These are phyloP conservation scores for Mycena belliarum DNA, from an alignment of 768 basidiomycete species.

Conservation along the genomic window DNA sequence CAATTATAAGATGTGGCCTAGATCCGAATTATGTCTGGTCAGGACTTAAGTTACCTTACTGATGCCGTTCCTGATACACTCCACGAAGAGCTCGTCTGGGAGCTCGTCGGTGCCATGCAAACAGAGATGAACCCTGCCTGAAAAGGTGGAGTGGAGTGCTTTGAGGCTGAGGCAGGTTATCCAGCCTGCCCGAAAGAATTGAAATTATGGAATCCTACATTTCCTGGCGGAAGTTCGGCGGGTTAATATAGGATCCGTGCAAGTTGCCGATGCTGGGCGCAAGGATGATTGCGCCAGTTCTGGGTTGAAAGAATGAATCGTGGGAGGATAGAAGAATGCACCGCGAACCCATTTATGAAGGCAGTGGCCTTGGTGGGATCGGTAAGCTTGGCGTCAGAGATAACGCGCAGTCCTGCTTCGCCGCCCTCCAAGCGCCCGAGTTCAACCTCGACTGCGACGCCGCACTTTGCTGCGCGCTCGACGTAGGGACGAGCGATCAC, in stretches of 20 bases:
- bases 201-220: slow-evolving; percentile 32
- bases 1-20: no score
- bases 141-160: slow-evolving; percentile 36
- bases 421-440: slow-evolving; percentile 50
- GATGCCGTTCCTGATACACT: slow-evolving; percentile 47
- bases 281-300: slow-evolving; percentile 45
- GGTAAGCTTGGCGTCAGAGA: slow-evolving; percentile 49
- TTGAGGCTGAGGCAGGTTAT: slow-evolving; percentile 34
- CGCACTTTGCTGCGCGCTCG: slow-evolving; percentile 40
- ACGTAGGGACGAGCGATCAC: slow-evolving; percentile 44
- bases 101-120: slow-evolving; percentile 49
- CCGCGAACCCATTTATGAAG: slow-evolving; percentile 41
- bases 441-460: slow-evolving; percentile 48
- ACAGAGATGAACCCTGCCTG: slow-evolving; percentile 38
- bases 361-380: slow-evolving; percentile 41
- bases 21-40: background rate
- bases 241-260: slow-evolving; percentile 46
- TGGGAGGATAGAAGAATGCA: background rate
- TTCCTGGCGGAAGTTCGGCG: slow-evolving; percentile 46
- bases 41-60: slow-evolving; percentile 35
- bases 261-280: slow-evolving; percentile 52
- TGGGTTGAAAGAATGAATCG: slow-evolving; percentile 14
- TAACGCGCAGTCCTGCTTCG: slow-evolving; percentile 48
- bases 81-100: slow-evolving; percentile 43
- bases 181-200: background rate